These are phyloP conservation scores for Postia placenta DNA, from an alignment of 768 basidiomycete species.

Conservation along the genomic window DNA sequence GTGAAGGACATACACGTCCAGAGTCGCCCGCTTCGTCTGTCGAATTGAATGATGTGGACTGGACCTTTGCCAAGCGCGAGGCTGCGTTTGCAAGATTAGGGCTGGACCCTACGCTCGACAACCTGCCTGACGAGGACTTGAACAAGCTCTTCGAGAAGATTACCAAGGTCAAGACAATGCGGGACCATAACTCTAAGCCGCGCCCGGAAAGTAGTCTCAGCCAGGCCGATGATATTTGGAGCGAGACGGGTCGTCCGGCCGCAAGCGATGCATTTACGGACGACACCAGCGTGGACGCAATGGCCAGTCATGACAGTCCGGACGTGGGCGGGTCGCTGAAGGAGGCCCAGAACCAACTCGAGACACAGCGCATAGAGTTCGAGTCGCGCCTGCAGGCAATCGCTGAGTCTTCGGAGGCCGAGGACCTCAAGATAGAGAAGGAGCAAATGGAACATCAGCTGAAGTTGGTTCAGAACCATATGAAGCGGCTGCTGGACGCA, in stretches of 20 bases:
- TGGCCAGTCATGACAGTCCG: slow-evolving; percentile 52
- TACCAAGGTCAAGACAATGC: slow-evolving; percentile 83
- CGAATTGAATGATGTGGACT: slow-evolving; percentile 76
- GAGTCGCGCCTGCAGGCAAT: slow-evolving; percentile 58
- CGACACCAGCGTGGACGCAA: slow-evolving; percentile 78
- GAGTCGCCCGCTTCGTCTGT: slow-evolving; percentile 67
- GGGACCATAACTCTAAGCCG: slow-evolving; percentile 72
- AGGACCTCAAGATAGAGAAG: slow-evolving; percentile 85
- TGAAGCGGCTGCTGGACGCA: slow-evolving; percentile 75
- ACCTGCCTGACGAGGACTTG: slow-evolving; percentile 89
- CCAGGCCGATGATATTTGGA: slow-evolving; percentile 85
- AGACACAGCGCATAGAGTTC: slow-evolving; percentile 36
- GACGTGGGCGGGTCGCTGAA: slow-evolving; percentile 60
- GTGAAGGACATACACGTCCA: slow-evolving; percentile 55
- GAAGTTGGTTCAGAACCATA: slow-evolving; percentile 70
- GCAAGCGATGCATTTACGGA: slow-evolving; percentile 78
- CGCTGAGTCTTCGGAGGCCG: slow-evolving; percentile 68
- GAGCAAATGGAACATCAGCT: slow-evolving; percentile 92
- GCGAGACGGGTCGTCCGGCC: slow-evolving; percentile 76
- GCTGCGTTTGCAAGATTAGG: slow-evolving; percentile 85
- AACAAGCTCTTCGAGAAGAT: slow-evolving; percentile 94
- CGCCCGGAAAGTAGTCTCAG: slow-evolving; percentile 88
- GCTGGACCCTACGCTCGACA: slow-evolving; percentile 84
- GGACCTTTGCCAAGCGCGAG: slow-evolving; percentile 96
- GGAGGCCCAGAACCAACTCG: slow-evolving; percentile 71